Evolutionary conservation across 208 protist species (phyloP).

Genomic region (Trypanosoma cruzi): DNA sequence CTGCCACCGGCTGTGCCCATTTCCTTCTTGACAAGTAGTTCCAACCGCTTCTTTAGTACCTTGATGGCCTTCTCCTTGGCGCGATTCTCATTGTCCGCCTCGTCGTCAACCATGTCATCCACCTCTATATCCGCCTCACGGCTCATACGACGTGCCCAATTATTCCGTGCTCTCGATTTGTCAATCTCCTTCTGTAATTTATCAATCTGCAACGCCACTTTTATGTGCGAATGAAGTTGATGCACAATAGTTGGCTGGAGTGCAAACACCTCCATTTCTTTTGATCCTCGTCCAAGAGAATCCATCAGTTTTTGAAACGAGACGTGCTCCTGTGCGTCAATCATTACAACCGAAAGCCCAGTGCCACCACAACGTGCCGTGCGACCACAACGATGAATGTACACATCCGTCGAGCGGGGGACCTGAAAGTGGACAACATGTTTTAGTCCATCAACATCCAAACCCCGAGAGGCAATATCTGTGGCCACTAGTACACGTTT

Average conservation of each 20-base stretch:
- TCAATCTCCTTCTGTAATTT: conserved; percentile 87
- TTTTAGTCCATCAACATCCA: conserved; percentile 96
- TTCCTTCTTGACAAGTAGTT: conserved; percentile 65
- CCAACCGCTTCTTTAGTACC: conserved; percentile 61
- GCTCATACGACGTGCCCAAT: conserved; percentile 79
- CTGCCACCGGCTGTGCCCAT: conserved; percentile 74
- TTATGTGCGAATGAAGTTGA: conserved; percentile 76
- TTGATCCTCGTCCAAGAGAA: conserved; percentile 62
- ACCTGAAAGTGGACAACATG: conserved; percentile 98
- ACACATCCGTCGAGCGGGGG: conserved; percentile 93
- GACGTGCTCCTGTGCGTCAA: conserved; percentile 90
- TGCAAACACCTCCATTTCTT: conserved; percentile 77
- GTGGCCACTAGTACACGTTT: conserved; percentile 91
- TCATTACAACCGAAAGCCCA: conserved; percentile 79
- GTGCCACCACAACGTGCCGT: conserved; percentile 93
- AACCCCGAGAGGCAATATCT: conserved; percentile 91
- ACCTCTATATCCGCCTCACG: conserved; percentile 76
- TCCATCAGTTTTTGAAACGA: conserved; percentile 85
- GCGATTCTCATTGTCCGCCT: conserved; percentile 65
- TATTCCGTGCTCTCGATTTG: conserved; percentile 68
- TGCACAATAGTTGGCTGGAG: conserved; percentile 82
- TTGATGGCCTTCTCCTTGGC: conserved; percentile 81
- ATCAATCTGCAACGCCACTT: conserved; percentile 84
- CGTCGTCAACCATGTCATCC: conserved; percentile 85
- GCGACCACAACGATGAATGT: conserved; percentile 97